Evolutionary conservation across 164 flowering plant genomes (phyloP), one percentile per base, ranked within the genome.

Genomic region (Amborella trichopoda): DNA sequence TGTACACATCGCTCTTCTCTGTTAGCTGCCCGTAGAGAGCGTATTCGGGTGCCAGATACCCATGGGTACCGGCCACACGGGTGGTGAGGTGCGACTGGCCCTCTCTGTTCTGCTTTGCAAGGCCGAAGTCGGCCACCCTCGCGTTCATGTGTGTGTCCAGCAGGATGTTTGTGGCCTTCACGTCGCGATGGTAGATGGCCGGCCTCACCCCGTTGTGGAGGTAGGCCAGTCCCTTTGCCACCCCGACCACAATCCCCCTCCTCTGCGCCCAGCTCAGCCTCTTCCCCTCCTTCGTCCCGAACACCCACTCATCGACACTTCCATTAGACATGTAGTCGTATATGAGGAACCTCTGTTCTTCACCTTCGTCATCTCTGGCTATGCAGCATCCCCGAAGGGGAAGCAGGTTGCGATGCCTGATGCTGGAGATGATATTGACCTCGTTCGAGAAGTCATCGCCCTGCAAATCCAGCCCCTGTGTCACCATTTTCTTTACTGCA

Each of bases 21-120:
- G 95, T 82, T 44, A 85, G 59, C 44, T 81, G 91, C 14, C 95
- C 95, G 38, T 86, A 86, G n/a, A 86, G 68, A 0, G 88, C 91
- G 37, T 85, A 85, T 32, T 85, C 91, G 5, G 91, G 91, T 2
- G 95, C 91, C 26, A 85, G 59, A 63, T 82, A 85, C 1, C 95
- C 95, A 60, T 78, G 91, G 17, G 95, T 85, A 8, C 95, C 95
- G 0, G 88, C 91, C 39, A 85, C 83, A 64, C 89, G 69, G 2
- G 95, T 82, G 1, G 86, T 80, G 28, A 85, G 82, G 66, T 85
- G 88, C 59, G 95, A 85, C 54, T 80, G 74, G 6, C 88, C 91
- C 64, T 80, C 95, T 24, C 57, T 69, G 51, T 67, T 73, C 55
- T 75, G 80, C 63, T 71, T 85, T 0, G 72, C 91, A 21, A 81